Percentiles rank a stretch among this genome's conserved stretches.
Evolutionary conservation across 768 basidiomycete genomes (phyloP).

Genomic region (Filobasidium wieringae): DNA sequence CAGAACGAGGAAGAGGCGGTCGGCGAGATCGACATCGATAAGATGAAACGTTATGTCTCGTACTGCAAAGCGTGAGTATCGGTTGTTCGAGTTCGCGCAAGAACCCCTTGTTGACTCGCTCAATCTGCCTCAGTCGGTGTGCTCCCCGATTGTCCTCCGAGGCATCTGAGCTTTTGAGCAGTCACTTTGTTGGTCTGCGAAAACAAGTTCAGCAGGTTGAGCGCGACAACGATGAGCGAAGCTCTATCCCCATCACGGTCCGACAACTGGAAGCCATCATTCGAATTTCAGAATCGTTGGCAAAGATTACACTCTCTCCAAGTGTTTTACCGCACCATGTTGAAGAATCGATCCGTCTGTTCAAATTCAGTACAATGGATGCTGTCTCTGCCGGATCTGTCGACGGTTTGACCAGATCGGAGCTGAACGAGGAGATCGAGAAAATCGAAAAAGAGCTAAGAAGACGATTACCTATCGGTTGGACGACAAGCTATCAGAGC

Average conservation of each 20-base stretch:
- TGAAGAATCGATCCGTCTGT: conserved; percentile 92
- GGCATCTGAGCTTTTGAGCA: conserved; percentile 89
- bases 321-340: conserved; percentile 85
- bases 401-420: conserved; percentile 81
- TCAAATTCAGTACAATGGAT: conserved; percentile 99
- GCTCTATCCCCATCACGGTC: conserved; percentile 94
- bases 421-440: conserved; percentile 84
- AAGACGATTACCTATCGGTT: conserved; percentile 76
- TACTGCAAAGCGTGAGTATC: conserved; percentile 76
- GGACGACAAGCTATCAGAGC: conserved; percentile 93
- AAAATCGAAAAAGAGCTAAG: conserved; percentile 78
- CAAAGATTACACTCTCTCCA: conserved; percentile 80
- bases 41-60: conserved; percentile 95
- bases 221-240: conserved; percentile 89
- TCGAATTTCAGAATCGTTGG: conserved; percentile 92
- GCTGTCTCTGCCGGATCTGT: conserved; percentile 88
- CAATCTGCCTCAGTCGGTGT: conserved; percentile 57
- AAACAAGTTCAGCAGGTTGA: conserved; percentile 94
- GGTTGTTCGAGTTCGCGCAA: neutral
- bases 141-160: conserved; percentile 87
- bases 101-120: neutral
- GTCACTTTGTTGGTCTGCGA: conserved; percentile 83
- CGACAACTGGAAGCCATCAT: conserved; percentile 97
- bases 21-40: conserved; percentile 89
- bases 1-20: conserved; percentile 62